These are phyloP conservation scores for Trypanosoma rangeli DNA, from an alignment of 208 protist species.

Conservation along the genomic window DNA sequence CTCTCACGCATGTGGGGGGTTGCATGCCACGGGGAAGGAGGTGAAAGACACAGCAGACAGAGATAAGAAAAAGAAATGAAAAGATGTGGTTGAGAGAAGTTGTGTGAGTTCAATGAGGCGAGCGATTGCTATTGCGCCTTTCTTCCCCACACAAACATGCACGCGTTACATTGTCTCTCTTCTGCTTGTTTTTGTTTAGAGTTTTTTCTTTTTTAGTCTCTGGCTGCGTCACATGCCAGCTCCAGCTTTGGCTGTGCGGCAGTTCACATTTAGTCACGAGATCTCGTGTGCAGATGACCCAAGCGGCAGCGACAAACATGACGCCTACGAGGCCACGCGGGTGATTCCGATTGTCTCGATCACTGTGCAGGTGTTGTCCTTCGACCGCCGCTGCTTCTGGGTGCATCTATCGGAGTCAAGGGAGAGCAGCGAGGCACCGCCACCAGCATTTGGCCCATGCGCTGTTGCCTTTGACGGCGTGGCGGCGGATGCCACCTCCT, in stretches of 20 bases:
- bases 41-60: too few species aligned
- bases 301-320: neutral
- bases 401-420: conserved; percentile 57
- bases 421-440: neutral
- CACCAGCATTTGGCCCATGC: conserved; percentile 36
- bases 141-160: too few species aligned
- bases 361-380: conserved; percentile 46
- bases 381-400: conserved; percentile 60
- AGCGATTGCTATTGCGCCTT: too few species aligned
- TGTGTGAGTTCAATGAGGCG: too few species aligned
- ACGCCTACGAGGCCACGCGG: neutral
- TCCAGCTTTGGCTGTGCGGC: conserved; percentile 12
- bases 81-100: too few species aligned
- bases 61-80: too few species aligned
- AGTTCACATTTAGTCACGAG: conserved; percentile 28
- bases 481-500: conserved; percentile 15
- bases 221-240: conserved; percentile 4
- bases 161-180: too few species aligned
- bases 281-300: conserved; percentile 5
- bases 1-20: too few species aligned
- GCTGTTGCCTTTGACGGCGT: conserved; percentile 31
- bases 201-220: neutral
- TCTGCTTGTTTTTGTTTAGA: too few species aligned
- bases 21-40: too few species aligned
- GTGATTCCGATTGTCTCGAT: conserved; percentile 38